Conservation (phyloP, 768 basidiomycete species). For the Dioszegia hungarica region DNA sequence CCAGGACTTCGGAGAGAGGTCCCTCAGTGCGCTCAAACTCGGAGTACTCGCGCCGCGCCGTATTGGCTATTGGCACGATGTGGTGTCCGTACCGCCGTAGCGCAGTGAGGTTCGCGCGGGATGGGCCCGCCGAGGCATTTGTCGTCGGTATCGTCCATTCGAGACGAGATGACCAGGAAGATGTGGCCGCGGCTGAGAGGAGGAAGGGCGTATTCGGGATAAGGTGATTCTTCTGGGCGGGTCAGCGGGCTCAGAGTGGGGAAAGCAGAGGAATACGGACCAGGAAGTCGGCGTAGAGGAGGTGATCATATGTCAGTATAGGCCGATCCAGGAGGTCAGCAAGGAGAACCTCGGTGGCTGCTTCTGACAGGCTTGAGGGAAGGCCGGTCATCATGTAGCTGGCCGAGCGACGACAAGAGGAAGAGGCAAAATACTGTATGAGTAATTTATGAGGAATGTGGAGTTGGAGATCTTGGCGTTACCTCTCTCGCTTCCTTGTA, state of each 20-base stretch:
- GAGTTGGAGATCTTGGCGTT: neutral
- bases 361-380: neutral
- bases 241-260: neutral
- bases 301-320: slow-evolving; percentile 24
- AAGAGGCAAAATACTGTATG: no score
- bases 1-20: slow-evolving; percentile 37
- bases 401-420: no score
- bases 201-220: slow-evolving; percentile 33
- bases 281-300: slow-evolving; percentile 19
- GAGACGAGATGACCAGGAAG: slow-evolving; percentile 17
- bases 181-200: slow-evolving; percentile 15
- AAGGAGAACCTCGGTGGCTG: neutral
- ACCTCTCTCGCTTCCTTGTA: no score
- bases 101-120: slow-evolving; percentile 19
- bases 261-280: slow-evolving; percentile 6
- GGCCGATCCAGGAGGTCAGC: slow-evolving; percentile 5
- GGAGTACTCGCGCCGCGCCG: slow-evolving; percentile 30
- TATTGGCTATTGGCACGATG: slow-evolving; percentile 41
- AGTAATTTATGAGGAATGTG: neutral
- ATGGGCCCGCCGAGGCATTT: slow-evolving; percentile 6
- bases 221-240: slow-evolving; percentile 26
- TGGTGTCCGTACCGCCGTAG: slow-evolving; percentile 34
- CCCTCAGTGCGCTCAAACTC: slow-evolving; percentile 43
- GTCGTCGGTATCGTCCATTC: neutral
- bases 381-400: neutral